Base-by-base conservation (phyloP, 129 eudicot species). In the Smallanthus sonchifolius region DNA sequence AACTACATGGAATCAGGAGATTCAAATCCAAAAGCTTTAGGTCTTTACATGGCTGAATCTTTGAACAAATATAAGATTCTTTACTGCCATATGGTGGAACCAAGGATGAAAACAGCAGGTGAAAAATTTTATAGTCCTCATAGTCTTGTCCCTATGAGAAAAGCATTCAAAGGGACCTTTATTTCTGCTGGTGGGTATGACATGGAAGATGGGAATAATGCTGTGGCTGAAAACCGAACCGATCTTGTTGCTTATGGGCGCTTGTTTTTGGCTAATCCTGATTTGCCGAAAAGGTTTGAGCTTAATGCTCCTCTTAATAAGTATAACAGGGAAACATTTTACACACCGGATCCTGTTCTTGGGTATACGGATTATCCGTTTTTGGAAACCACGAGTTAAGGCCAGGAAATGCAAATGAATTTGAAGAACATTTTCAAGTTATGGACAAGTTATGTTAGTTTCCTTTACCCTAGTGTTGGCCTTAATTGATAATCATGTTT, bases 241-340 rank as follows among this genome's bases (percentile, higher is more conserved):
- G 84, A 81, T 70, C 84, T 81, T 49, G 84, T 80, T 60, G 84
- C 84, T 44, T 80, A 52, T 60, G 84, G 84, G 35, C 80, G 72
- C 67, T 59, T 51, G 65, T 80, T 80, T 65, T 36, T 80, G 57
- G 79, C 80, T 9, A 80, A 80, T 54, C 84, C 84, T 17, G 84
- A 80, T 80, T 44, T 80, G 75, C 75, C 76, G 0, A 74, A 67
- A 62, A 38, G 80, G 13, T 80, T 80, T 24, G 30, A 24, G 30
- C 30, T 24, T 24, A 24, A 24, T 24, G 30, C 30, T 24, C 30
- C 30, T 24, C 70, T 80, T 11, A 80, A 74, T 44, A 59, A 80
- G 75, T 74, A 80, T 7, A 2, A 45, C 14, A 24, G 80, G 69
- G 75, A 61, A 4, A 80, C 84, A 3, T 80, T 74, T 72, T 74